These are phyloP conservation scores for Musa troglodytarum DNA, from an alignment of 176 grass and related monocot species.

Conservation along the genomic window DNA sequence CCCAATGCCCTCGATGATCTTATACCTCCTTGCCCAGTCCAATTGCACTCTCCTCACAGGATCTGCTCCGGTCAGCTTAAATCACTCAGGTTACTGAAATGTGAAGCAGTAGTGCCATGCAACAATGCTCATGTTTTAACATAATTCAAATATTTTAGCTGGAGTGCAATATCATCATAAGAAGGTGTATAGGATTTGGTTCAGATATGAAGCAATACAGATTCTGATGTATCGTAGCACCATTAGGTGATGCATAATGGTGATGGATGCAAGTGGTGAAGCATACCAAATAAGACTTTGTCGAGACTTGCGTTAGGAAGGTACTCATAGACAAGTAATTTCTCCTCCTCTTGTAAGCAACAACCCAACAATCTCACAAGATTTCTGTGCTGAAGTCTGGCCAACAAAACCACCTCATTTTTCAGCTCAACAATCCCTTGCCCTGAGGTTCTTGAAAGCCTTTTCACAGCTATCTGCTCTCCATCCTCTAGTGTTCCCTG, in stretches of 20 bases:
- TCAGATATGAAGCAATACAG: neutral
- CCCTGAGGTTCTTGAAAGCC: too few species aligned
- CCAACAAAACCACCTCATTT: too few species aligned
- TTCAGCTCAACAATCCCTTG: neutral
- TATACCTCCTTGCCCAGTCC: neutral
- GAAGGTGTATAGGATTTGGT: neutral
- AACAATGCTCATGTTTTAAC: neutral
- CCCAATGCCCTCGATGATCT: constrained; percentile 3
- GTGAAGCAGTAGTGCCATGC: neutral
- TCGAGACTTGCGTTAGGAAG: constrained; percentile 70
- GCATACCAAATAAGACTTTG: constrained; percentile 48
- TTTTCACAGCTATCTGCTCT: too few species aligned
- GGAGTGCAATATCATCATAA: neutral
- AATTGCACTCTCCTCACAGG: neutral
- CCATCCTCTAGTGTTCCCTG: constrained; percentile 44
- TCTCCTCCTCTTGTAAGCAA: too few species aligned
- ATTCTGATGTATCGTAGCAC: neutral
- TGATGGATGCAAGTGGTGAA: neutral
- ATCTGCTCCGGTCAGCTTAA: neutral
- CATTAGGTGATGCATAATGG: neutral
- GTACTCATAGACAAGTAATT: constrained; percentile 60
- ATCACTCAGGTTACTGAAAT: constrained; percentile 1
- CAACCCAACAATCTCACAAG: too few species aligned
- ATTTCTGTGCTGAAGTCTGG: too few species aligned
- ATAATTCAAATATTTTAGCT: neutral